A percentile compares a stretch with the other conserved stretches of the same genome.
These are phyloP conservation scores for Fagopyrum esculentum DNA, from an alignment of 148 eudicot species.

Conservation along the genomic window DNA sequence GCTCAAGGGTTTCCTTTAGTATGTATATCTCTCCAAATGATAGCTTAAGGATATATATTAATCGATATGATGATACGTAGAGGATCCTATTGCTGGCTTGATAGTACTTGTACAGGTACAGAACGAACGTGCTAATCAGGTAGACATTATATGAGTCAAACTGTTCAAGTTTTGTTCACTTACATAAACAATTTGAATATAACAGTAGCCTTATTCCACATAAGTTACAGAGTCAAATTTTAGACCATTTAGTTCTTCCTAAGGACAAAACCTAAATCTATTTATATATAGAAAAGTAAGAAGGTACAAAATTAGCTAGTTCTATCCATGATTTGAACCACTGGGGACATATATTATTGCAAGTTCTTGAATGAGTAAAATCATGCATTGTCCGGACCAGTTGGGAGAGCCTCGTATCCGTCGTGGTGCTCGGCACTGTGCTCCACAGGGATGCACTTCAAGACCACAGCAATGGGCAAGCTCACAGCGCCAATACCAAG, in stretches of 20 bases:
- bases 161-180: no score
- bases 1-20: no score
- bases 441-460: conserved; percentile 55
- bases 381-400: conserved; percentile 74
- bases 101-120: no score
- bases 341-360: neutral
- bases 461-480: conserved; percentile 42
- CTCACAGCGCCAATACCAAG: conserved; percentile 44
- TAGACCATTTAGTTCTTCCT: neutral
- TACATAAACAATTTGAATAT: no score
- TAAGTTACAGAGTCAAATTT: no score
- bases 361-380: neutral
- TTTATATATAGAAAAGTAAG: neutral
- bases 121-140: no score
- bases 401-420: conserved; percentile 63
- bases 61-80: no score
- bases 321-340: neutral
- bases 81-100: no score
- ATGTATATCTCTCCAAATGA: no score
- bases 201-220: no score
- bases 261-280: conserved; percentile 1
- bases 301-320: neutral
- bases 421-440: conserved; percentile 32
- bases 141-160: no score
- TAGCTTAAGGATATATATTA: no score